Base-by-base conservation (phyloP, 805 yeast genomes). In the Hemisphaericaspora nanyangensis region DNA sequence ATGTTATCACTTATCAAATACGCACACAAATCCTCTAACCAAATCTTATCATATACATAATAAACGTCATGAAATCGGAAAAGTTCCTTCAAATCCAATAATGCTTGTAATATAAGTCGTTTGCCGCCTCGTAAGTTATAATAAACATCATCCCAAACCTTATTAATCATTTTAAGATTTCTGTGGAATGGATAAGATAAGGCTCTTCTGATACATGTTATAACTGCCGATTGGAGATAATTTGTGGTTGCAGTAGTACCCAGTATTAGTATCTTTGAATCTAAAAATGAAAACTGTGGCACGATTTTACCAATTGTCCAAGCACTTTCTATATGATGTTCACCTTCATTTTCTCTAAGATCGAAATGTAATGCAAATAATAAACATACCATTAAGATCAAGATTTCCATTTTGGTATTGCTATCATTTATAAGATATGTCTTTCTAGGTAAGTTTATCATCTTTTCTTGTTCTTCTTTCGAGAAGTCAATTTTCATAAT, bases 261-360 rank as follows among this genome's bases (percentile, higher is more conserved):
- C n/a, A 42, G 32, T 2, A 63, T 46, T 1, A 74, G 55, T 19
- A 84, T 47, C 47, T 74, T 78, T 12, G 76, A 63, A 56, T 89
- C 98, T 24, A 93, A 62, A 47, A 72, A 79, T 6, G 89, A 58
- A 28, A 91, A 60, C 51, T 87, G 93, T 1, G 98, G 96, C 0
- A 80, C 65, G 17, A 93, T 51, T 49, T 84, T 89, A 1, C 99
- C 99, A 4, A 93, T 74, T 0, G 91, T 81, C 99, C 99, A 93
- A 0, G 95, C 87, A 41, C 95, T 84, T 59, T 93, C 99, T 4
- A 85, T 79, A 13, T 79, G 87, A 37, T 79, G 76, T 15, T 77
- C 82, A 10, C 82, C 82, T 52, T 76, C 79, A 27, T 82, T 87
- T 38, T 84, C 83, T 27, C 96, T 65, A 35, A 74, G 60, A 46